Percentiles rank a stretch among this genome's conserved stretches.
Evolutionary conservation across 2,329 filamentous ascomycete genomes (phyloP).

Genomic region (Cercospora zeae-maydis): DNA sequence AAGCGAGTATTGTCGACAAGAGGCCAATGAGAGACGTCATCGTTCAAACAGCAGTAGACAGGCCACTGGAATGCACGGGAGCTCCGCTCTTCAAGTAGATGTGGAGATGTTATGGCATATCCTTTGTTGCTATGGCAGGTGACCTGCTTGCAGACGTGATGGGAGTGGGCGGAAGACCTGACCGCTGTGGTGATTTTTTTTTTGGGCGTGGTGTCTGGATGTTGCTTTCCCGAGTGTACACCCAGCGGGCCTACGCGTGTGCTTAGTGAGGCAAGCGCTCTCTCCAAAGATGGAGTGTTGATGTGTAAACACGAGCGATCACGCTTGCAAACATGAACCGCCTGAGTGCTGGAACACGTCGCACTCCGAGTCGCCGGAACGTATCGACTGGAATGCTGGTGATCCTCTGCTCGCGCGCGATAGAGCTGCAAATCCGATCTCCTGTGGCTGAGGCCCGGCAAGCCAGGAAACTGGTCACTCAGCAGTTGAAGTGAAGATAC

Average conservation of each 20-base stretch:
- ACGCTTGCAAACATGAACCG: neutral
- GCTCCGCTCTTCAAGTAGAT: slow-evolving; percentile 4
- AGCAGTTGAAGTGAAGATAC: too few species aligned
- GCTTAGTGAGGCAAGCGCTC: neutral
- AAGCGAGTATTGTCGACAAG: slow-evolving; percentile 13
- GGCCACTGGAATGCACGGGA: slow-evolving; percentile 17
- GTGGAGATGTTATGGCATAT: slow-evolving; percentile 5
- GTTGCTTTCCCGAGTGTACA: neutral
- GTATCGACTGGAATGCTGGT: neutral
- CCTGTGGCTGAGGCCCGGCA: neutral
- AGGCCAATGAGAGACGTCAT: slow-evolving; percentile 12
- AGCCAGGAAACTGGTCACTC: neutral
- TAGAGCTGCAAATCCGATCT: neutral
- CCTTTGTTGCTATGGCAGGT: slow-evolving; percentile 12
- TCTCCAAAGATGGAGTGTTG: neutral
- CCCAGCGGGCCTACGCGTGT: neutral
- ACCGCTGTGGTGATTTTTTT: neutral
- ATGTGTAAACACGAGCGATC: neutral
- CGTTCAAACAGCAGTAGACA: slow-evolving; percentile 2
- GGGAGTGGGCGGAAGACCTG: neutral
- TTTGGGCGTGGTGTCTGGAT: neutral
- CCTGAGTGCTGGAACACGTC: neutral
- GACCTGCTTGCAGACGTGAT: neutral
- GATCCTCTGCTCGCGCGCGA: neutral
- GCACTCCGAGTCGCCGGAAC: neutral